Percentiles rank a stretch among this genome's conserved stretches.
phyloP scores from a whole-genome alignment of 78 protist species.

The slime mould (Dictyostelium discoideum) region DNA sequence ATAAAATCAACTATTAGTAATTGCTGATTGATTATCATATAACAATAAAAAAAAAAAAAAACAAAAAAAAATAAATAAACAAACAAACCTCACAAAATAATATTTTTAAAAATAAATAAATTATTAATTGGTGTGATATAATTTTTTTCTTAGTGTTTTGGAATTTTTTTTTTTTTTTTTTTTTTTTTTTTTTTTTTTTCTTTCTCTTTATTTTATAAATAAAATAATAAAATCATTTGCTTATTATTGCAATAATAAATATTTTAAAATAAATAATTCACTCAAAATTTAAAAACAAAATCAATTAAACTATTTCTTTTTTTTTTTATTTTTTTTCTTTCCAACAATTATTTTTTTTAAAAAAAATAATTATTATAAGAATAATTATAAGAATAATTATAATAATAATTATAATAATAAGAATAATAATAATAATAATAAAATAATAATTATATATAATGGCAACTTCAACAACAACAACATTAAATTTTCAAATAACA shows the following conservation, averaged over 20 bases:
- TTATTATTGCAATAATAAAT: neutral
- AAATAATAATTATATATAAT: neutral
- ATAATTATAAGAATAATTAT: neutral
- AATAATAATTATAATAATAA: neutral
- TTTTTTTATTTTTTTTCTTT: neutral
- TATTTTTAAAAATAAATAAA: neutral
- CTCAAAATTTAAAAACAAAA: neutral
- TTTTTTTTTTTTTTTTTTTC: no score
- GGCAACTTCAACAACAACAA: neutral
- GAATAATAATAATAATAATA: neutral
- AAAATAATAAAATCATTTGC: neutral
- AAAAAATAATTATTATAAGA: no score
- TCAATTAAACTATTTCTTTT: neutral
- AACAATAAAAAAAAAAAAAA: neutral
- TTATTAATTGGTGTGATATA: neutral
- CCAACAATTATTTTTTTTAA: neutral
- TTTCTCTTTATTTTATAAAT: no score
- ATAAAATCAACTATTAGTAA: neutral
- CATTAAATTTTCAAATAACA: neutral
- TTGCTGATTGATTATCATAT: neutral
- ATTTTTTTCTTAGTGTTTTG: neutral
- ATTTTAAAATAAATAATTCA: neutral
- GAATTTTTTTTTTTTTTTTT: neutral
- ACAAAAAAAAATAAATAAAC: neutral
- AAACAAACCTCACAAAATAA: neutral